Percentiles rank a stretch among this genome's conserved stretches.
These are phyloP conservation scores for Solanum chacoense DNA, from an alignment of 305 asterid genomes.

Conservation along the genomic window DNA sequence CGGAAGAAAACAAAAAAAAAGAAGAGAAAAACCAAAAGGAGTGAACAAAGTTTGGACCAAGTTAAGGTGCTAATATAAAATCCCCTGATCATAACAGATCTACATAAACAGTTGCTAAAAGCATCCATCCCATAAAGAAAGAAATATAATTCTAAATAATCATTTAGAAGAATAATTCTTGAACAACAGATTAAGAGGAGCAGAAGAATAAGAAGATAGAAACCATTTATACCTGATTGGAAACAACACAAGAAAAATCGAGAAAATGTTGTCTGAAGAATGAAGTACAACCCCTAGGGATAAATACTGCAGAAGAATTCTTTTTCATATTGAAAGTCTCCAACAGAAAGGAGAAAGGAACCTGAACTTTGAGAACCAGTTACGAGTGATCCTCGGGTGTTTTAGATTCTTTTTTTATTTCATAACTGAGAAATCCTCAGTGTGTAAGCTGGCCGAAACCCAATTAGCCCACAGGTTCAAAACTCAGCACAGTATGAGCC, in stretches of 20 bases:
- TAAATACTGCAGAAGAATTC: background rate
- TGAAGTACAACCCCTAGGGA: background rate
- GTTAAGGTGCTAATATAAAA: background rate
- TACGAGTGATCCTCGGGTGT: background rate
- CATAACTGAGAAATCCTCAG: background rate
- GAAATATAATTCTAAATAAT: background rate
- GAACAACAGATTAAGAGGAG: background rate
- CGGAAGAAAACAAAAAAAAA: background rate
- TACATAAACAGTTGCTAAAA: background rate
- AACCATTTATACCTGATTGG: background rate
- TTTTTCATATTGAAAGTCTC: background rate
- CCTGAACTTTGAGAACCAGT: background rate
- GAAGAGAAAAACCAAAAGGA: background rate
- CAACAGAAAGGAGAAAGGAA: background rate
- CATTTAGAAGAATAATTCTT: background rate
- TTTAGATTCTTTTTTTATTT: background rate
- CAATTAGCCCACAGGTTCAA: background rate
- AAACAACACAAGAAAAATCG: background rate
- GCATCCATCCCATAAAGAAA: background rate
- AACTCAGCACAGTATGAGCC: background rate
- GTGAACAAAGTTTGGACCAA: background rate
- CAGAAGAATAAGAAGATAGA: background rate
- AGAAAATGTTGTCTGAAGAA: background rate
- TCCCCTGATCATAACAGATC: background rate
- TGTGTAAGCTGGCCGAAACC: background rate